Evolutionary conservation across 768 basidiomycete genomes (phyloP).

Genomic region (Pluteus cervinus): DNA sequence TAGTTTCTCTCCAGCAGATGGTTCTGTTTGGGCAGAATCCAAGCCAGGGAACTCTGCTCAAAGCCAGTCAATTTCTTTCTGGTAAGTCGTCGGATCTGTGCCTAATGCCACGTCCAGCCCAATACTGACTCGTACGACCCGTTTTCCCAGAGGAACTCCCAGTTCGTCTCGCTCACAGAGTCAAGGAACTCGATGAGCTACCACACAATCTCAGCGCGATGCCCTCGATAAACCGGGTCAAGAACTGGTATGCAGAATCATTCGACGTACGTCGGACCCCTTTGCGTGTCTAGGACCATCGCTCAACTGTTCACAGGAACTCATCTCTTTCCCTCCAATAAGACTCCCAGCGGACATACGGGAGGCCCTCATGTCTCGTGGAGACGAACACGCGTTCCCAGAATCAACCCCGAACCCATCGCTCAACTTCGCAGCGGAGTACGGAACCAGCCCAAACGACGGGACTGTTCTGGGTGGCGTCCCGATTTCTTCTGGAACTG

Average conservation of each 20-base stretch:
- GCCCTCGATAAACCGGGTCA: slow-evolving; percentile 90
- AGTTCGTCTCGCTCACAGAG: slow-evolving; percentile 90
- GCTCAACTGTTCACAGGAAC: slow-evolving; percentile 50
- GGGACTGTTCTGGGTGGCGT: no score
- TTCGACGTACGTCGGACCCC: slow-evolving; percentile 69
- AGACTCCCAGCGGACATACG: slow-evolving; percentile 61
- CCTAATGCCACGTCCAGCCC: background rate
- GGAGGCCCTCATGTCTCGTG: slow-evolving; percentile 50
- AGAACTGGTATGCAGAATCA: slow-evolving; percentile 98
- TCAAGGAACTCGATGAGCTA: slow-evolving; percentile 91
- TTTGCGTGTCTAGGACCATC: slow-evolving; percentile 6
- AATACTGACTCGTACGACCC: background rate
- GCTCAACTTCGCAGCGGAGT: slow-evolving; percentile 36
- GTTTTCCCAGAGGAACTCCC: slow-evolving; percentile 78
- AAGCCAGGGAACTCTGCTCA: slow-evolving; percentile 88
- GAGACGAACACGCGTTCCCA: slow-evolving; percentile 49
- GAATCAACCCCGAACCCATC: slow-evolving; percentile 80
- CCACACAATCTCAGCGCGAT: slow-evolving; percentile 89
- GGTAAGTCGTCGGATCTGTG: slow-evolving; percentile 33
- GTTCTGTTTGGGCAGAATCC: slow-evolving; percentile 96
- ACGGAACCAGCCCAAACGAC: no score
- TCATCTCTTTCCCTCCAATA: slow-evolving; percentile 82
- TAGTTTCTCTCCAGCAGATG: slow-evolving; percentile 97
- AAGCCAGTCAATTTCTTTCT: slow-evolving; percentile 83
- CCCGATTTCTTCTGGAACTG: no score